Evolutionary conservation across 148 eudicot species (phyloP).

Genomic region (Silene conica): DNA sequence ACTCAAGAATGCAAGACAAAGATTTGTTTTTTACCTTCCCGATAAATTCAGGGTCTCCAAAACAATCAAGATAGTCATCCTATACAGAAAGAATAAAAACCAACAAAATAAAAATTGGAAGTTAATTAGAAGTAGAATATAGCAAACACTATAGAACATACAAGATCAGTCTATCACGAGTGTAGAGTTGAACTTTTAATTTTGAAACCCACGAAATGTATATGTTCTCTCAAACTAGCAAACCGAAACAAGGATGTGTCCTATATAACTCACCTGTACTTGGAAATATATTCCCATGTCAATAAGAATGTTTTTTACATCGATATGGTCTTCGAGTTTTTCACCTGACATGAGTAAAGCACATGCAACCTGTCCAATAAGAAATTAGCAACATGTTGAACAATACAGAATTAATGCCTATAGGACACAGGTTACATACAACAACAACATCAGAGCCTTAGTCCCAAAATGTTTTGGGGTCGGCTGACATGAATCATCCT

Average conservation of each 20-base stretch:
- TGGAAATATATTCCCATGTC: constrained; percentile 76
- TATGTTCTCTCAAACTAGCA: not conserved
- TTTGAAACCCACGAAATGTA: not conserved
- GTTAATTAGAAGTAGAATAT: not conserved
- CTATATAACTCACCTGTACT: constrained; percentile 52
- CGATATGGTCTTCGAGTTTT: constrained; percentile 60
- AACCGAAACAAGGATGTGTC: not conserved
- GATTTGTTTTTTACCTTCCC: constrained; percentile 53
- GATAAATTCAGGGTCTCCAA: constrained; percentile 57
- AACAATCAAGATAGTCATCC: constrained; percentile 85
- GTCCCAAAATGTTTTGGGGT: too few relatives aligned
- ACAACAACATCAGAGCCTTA: too few relatives aligned
- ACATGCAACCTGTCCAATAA: constrained; percentile 61
- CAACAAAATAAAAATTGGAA: constrained; percentile 6
- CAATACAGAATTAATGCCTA: not conserved
- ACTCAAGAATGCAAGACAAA: not conserved
- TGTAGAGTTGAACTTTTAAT: not conserved
- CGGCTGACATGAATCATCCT: too few relatives aligned
- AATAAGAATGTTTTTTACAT: constrained; percentile 49
- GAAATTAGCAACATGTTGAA: constrained; percentile 12
- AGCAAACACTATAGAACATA: not conserved
- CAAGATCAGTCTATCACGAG: not conserved
- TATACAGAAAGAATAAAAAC: constrained; percentile 17
- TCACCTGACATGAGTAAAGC: constrained; percentile 76
- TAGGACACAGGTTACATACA: too few relatives aligned